Evolutionary conservation across 1,284 basidiomycete species (phyloP).

Genomic region (Phlebopus sp.): DNA sequence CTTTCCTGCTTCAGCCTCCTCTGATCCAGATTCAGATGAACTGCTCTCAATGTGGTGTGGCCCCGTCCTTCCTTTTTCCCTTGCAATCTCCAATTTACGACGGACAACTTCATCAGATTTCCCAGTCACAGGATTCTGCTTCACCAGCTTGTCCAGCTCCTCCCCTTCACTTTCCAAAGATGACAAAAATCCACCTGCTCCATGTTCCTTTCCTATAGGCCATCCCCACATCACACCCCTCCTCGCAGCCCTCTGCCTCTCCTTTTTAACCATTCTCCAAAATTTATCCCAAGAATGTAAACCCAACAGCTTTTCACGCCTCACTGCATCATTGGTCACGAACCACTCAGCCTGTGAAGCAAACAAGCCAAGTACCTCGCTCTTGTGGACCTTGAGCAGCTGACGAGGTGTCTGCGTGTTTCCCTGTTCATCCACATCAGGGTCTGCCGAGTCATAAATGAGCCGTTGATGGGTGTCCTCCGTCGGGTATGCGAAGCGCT

Average conservation of each 20-base stretch:
- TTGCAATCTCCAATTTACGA: slow-evolving; percentile 26
- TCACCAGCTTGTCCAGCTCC: slow-evolving; percentile 13
- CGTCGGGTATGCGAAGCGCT: slow-evolving; percentile 24
- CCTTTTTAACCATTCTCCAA: slow-evolving; percentile 31
- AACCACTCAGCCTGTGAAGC: slow-evolving; percentile 54
- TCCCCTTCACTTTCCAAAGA: slow-evolving; percentile 11
- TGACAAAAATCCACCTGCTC: slow-evolving; percentile 1
- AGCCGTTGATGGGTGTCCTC: slow-evolving; percentile 34
- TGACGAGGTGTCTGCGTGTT: slow-evolving; percentile 29
- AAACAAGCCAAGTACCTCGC: slow-evolving; percentile 44
- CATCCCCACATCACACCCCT: slow-evolving; percentile 30
- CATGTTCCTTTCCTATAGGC: slow-evolving; percentile 14
- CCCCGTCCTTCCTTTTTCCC: slow-evolving; percentile 22
- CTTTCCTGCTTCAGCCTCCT: slow-evolving; percentile 20
- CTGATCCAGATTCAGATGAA: slow-evolving; percentile 23
- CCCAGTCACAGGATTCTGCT: slow-evolving; percentile 27
- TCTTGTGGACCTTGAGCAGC: slow-evolving; percentile 41
- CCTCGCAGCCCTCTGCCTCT: slow-evolving; percentile 28
- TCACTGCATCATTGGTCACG: slow-evolving; percentile 40
- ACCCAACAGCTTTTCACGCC: slow-evolving; percentile 35
- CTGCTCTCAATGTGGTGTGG: slow-evolving; percentile 2
- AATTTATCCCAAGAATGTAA: slow-evolving; percentile 45
- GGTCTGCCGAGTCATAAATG: slow-evolving; percentile 33
- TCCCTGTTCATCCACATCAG: slow-evolving; percentile 33
- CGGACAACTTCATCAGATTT: slow-evolving; percentile 18